phyloP scores from a whole-genome alignment of 2,329 filamentous ascomycete genomes.

The Cladosporium austrohemisphaericum region DNA sequence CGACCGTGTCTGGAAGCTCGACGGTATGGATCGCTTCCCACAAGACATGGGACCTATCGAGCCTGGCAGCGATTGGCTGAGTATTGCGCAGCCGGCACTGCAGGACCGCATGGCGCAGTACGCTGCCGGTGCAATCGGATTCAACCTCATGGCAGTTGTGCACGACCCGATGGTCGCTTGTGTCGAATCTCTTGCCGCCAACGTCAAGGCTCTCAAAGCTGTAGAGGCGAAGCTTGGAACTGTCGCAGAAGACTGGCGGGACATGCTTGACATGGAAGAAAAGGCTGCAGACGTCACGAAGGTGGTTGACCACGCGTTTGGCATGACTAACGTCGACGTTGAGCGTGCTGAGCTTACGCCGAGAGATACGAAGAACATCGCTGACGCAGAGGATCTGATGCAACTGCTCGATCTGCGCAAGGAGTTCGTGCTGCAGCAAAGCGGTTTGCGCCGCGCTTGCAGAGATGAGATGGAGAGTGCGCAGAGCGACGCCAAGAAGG shows the following conservation, averaged over 20 bases:
- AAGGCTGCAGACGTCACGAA: constrained; percentile 8
- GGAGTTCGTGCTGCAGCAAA: constrained; percentile 42
- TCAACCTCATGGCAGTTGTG: constrained; percentile 72
- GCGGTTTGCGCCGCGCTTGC: constrained; percentile 44
- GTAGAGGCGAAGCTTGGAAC: constrained; percentile 40
- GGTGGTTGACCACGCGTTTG: constrained; percentile 14
- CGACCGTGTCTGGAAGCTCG: constrained; percentile 80
- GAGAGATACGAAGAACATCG: constrained; percentile 26
- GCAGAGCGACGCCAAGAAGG: constrained; percentile 50
- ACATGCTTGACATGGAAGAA: constrained; percentile 30
- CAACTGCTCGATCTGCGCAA: constrained; percentile 38
- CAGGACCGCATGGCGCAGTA: constrained; percentile 64
- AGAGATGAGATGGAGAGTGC: constrained; percentile 46
- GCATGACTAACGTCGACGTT: constrained; percentile 32
- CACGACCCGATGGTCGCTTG: constrained; percentile 58
- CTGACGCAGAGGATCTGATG: constrained; percentile 21
- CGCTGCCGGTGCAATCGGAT: constrained; percentile 64
- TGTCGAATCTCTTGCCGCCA: constrained; percentile 39
- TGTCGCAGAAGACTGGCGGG: constrained; percentile 43
- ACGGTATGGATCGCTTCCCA: constrained; percentile 74
- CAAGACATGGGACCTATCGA: constrained; percentile 54
- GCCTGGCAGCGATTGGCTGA: constrained; percentile 61
- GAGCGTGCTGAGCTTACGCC: constrained; percentile 31
- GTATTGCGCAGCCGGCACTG: constrained; percentile 61
- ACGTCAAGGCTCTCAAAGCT: constrained; percentile 43